Base-by-base conservation (phyloP, 1,284 basidiomycete genomes). In the Anthracocystis setariae region DNA sequence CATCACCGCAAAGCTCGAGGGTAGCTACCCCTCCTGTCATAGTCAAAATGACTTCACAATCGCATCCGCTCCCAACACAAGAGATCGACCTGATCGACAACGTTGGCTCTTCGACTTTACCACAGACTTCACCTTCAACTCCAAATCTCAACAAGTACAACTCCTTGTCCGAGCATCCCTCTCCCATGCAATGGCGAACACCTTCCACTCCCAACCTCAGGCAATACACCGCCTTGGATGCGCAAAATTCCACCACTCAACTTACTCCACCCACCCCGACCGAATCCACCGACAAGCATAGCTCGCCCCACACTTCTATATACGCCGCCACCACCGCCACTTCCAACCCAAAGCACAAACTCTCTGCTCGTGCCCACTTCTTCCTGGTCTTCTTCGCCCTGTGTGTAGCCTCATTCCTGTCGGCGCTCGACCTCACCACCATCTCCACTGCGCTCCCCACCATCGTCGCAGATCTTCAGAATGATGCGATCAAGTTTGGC, bases 371-470 rank as follows among this genome's bases (percentile, higher is more conserved):
- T 5, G 49, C 35, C n/a, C 64, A 67, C 24, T 72, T 72, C 39
- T 35, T 59, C 3, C 50, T 72, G 2, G 69, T 64, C n/a, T 72
- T 72, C 21, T 44, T 42, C 0, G 57, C 64, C 7, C 37, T 72
- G 8, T 72, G 69, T 46, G 52, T 68, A 2, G 51, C 58, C 20
- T 66, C 60, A 8, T 70, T 73, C 32, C 46, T 70, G 24, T 60
- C 60, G 5, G 70, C 70, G 12, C 39, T 73, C 13, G 70, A 73
- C 20, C 49, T 73, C 8, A 73, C 66, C 17, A 61, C 60, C 10
- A 56, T 73, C 5, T 69, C 70, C 17, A 73, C 70, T 0, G 70
- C 70, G 13, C 24, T 73, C 15, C 70, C 70, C 1, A 73, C 66
- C 15, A 73, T 73, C 18, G 66, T 73, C 0, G 50, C 70, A 0